Evolutionary conservation across 2,329 filamentous ascomycete genomes (phyloP).

Genomic region (Fusarium penzigii): DNA sequence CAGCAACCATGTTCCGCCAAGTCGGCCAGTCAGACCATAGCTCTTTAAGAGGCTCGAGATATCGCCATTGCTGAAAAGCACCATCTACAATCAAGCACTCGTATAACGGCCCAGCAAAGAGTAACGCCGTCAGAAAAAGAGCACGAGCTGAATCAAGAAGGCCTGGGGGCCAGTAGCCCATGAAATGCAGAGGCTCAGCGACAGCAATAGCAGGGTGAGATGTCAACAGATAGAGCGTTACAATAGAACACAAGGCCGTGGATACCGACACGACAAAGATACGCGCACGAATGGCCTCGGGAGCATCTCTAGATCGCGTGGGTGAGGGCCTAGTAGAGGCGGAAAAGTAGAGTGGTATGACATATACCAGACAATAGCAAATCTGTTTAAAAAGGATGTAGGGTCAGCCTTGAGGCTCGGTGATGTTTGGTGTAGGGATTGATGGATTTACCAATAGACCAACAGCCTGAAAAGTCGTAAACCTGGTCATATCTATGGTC

Average conservation of each 20-base stretch:
- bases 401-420: conserved; percentile 3
- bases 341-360: conserved; percentile 87
- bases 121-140: conserved; percentile 70
- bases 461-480: conserved; percentile 9
- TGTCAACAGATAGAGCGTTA: conserved; percentile 66
- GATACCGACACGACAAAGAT: conserved; percentile 78
- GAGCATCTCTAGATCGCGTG: conserved; percentile 80
- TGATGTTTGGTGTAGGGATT: neutral
- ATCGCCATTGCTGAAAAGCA: conserved; percentile 65
- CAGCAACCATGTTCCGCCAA: conserved; percentile 85
- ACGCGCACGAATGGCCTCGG: conserved; percentile 84
- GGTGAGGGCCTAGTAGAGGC: conserved; percentile 76
- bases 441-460: conserved; percentile 21
- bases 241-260: conserved; percentile 65
- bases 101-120: conserved; percentile 85
- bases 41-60: conserved; percentile 55
- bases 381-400: conserved; percentile 43
- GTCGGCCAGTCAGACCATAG: conserved; percentile 73
- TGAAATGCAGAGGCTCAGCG: conserved; percentile 59
- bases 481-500: neutral
- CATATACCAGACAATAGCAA: conserved; percentile 84
- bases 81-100: conserved; percentile 75
- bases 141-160: conserved; percentile 62
- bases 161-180: conserved; percentile 81
- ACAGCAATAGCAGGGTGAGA: conserved; percentile 46